Percentiles rank a stretch among this genome's conserved stretches.
Evolutionary conservation across 192 early-diverging fungal genomes (phyloP).

Genomic region (Backusella macrospora): DNA sequence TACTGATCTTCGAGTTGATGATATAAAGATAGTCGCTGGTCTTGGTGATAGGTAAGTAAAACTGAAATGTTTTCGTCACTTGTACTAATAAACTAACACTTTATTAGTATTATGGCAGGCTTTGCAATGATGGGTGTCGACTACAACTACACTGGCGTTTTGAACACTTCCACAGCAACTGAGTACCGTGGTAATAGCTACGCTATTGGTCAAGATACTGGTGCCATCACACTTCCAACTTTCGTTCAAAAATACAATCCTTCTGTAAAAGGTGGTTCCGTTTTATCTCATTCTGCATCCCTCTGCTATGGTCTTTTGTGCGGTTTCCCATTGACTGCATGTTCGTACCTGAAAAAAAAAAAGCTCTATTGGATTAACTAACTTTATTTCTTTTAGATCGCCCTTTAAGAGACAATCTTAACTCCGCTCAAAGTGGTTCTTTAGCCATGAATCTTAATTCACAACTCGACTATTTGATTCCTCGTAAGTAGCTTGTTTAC

Average conservation of each 20-base stretch:
- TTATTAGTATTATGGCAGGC: conserved; percentile 55
- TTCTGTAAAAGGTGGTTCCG: conserved; percentile 42
- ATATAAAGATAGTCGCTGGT: conserved; percentile 55
- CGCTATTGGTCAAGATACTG: conserved; percentile 53
- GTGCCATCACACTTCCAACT: conserved; percentile 48
- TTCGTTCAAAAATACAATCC: conserved; percentile 47
- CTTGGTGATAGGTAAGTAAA: conserved; percentile 51
- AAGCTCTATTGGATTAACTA: neutral
- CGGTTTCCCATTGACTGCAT: conserved; percentile 11
- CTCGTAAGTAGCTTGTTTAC: conserved; percentile 13
- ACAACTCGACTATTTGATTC: conserved; percentile 48
- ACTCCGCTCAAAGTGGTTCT: conserved; percentile 57
- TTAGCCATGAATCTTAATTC: conserved; percentile 45
- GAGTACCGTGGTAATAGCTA: conserved; percentile 54
- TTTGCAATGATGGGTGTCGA: conserved; percentile 51
- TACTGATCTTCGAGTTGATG: conserved; percentile 56
- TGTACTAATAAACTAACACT: neutral
- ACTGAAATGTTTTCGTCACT: neutral
- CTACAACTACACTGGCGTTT: conserved; percentile 1
- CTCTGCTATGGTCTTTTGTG: conserved; percentile 16
- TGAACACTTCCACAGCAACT: conserved; percentile 11
- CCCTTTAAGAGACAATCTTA: conserved; percentile 36
- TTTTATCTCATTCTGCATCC: conserved; percentile 43
- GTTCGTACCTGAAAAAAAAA: conserved; percentile 6
- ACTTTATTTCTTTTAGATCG: conserved; percentile 18